phyloP scores from a whole-genome alignment of 352 stramenopile genomes.

The Nothophytophthora sp. region DNA sequence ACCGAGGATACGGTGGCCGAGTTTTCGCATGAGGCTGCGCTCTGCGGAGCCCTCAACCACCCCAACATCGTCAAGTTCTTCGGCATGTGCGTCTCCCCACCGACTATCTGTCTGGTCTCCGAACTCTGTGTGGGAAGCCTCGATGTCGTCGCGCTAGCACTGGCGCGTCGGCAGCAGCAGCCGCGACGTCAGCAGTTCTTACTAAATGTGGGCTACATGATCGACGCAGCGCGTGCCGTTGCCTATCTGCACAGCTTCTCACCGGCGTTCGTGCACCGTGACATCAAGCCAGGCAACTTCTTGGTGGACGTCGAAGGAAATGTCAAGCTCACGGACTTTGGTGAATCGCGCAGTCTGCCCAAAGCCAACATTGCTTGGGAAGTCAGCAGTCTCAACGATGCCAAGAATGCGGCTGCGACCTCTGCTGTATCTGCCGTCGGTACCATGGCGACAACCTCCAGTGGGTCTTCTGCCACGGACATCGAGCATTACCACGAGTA shows the following conservation, averaged over 20 bases:
- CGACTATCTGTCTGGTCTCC: conserved; percentile 61
- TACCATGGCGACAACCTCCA: conserved; percentile 11
- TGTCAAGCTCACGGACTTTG: conserved; percentile 58
- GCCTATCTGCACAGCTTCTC: conserved; percentile 65
- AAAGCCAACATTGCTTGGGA: conserved; percentile 41
- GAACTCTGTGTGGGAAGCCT: conserved; percentile 56
- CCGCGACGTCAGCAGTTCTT: conserved; percentile 48
- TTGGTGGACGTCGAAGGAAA: conserved; percentile 40
- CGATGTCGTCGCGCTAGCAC: conserved; percentile 36
- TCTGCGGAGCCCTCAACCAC: conserved; percentile 52
- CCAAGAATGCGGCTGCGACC: conserved; percentile 10
- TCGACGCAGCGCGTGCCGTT: conserved; percentile 56
- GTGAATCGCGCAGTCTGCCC: conserved; percentile 45
- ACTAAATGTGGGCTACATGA: conserved; percentile 58
- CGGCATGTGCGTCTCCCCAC: conserved; percentile 59
- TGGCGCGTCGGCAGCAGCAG: conserved; percentile 17
- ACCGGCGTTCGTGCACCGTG: conserved; percentile 51
- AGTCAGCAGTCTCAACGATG: conserved; percentile 27
- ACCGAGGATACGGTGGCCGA: conserved; percentile 47
- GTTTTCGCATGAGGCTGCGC: conserved; percentile 56
- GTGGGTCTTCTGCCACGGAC: conserved; percentile 22
- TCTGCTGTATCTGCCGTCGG: conserved; percentile 11
- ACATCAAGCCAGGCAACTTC: conserved; percentile 66
- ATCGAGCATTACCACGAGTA: conserved; percentile 32
- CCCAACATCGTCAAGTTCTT: conserved; percentile 63